Evolutionary conservation across 192 early-diverging fungal genomes (phyloP).

Genomic region (Chytriomyces confervae): DNA sequence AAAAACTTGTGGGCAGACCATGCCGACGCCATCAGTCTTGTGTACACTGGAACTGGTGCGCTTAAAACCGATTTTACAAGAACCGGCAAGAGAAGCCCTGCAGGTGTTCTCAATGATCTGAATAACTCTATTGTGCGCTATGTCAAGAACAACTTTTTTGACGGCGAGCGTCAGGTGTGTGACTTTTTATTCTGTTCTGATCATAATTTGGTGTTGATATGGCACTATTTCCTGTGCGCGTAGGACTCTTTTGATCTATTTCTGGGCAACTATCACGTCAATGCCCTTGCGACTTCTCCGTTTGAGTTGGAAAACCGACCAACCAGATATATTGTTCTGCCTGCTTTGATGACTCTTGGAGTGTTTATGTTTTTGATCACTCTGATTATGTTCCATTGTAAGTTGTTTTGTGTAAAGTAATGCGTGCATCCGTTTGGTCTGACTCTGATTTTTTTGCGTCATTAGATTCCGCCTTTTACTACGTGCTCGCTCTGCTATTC

Average conservation of each 20-base stretch:
- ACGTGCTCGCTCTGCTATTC: constrained; percentile 24
- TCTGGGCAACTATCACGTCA: constrained; percentile 67
- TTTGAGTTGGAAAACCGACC: constrained; percentile 4
- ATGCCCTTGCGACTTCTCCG: constrained; percentile 37
- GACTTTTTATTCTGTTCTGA: not conserved
- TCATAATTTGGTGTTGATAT: not conserved
- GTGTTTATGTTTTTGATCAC: constrained; percentile 46
- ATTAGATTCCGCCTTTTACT: constrained; percentile 39
- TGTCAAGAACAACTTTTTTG: constrained; percentile 92
- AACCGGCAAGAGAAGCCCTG: constrained; percentile 86
- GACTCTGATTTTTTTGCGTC: not conserved
- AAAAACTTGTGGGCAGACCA: constrained; percentile 98
- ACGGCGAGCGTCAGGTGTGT: constrained; percentile 81
- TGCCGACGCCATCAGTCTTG: constrained; percentile 87
- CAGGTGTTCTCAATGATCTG: constrained; percentile 82
- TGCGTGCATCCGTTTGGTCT: constrained; percentile 15
- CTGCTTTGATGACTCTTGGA: constrained; percentile 28
- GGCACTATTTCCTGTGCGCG: not conserved
- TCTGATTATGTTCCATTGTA: constrained; percentile 43
- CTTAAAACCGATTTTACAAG: constrained; percentile 98
- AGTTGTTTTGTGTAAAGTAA: constrained; percentile 12
- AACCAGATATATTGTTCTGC: constrained; percentile 20
- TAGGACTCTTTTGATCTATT: constrained; percentile 90
- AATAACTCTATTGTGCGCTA: constrained; percentile 85
- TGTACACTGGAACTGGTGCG: constrained; percentile 96